Evolutionary conservation across 495 filamentous ascomycete species (phyloP).

Genomic region (Rostrohypoxylon terebratum): DNA sequence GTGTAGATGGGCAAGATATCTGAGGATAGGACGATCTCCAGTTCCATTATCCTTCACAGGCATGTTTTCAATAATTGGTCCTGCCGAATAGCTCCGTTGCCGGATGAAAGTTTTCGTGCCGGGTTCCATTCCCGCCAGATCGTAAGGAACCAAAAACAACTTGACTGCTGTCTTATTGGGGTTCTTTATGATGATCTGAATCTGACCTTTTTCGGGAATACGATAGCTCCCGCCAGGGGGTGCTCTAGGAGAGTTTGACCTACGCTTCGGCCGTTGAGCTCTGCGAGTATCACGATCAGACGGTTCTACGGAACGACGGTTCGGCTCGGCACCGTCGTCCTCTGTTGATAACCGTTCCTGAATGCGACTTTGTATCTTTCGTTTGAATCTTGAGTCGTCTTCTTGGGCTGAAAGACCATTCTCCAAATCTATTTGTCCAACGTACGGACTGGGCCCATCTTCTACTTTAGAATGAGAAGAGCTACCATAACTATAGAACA

Average conservation of each 20-base stretch:
- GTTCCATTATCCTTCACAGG: slow-evolving; percentile 42
- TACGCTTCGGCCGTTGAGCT: slow-evolving; percentile 65
- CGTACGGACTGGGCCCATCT: slow-evolving; percentile 94
- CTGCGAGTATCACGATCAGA: slow-evolving; percentile 54
- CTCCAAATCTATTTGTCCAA: slow-evolving; percentile 92
- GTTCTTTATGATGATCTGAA: slow-evolving; percentile 98
- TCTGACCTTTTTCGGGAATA: slow-evolving; percentile 92
- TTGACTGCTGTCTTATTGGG: slow-evolving; percentile 97
- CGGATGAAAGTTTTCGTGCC: slow-evolving; percentile 97
- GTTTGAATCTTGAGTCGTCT: slow-evolving; percentile 57
- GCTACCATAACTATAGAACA: slow-evolving; percentile 91
- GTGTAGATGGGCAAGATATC: slow-evolving; percentile 94
- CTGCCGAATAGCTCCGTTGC: slow-evolving; percentile 92
- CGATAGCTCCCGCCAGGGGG: slow-evolving; percentile 90
- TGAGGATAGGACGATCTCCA: slow-evolving; percentile 80
- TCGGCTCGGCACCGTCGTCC: slow-evolving; percentile 46
- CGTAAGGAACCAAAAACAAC: slow-evolving; percentile 94
- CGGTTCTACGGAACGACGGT: slow-evolving; percentile 42
- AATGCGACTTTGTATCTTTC: slow-evolving; percentile 57
- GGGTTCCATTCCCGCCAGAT: slow-evolving; percentile 93
- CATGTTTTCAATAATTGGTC: slow-evolving; percentile 81
- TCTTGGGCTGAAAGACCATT: slow-evolving; percentile 70
- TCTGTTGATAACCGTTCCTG: slow-evolving; percentile 45
- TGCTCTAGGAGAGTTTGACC: slow-evolving; percentile 75
- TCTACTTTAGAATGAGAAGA: slow-evolving; percentile 70